These are phyloP conservation scores for Lachnellula willkommii DNA, from an alignment of 2,329 filamentous ascomycete genomes.

Conservation along the genomic window DNA sequence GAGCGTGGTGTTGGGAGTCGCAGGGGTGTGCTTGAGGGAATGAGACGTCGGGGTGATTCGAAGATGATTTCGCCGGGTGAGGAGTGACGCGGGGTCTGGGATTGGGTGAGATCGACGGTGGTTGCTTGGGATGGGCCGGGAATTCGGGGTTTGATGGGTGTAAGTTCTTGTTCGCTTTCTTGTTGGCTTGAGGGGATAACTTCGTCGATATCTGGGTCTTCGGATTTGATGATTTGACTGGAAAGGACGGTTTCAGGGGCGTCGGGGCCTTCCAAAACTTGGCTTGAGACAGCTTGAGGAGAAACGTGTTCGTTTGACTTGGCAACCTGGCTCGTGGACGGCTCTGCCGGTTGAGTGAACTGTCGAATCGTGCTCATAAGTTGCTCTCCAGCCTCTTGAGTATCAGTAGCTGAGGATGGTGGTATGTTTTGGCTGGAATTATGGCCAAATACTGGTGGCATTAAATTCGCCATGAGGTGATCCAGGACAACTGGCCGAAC, in stretches of 20 bases:
- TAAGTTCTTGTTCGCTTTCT: not conserved
- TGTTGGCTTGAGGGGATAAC: slow-evolving; percentile 10
- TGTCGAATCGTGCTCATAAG: slow-evolving; percentile 25
- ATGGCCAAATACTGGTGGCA: slow-evolving; percentile 43
- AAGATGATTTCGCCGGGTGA: slow-evolving; percentile 20
- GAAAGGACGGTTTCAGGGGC: not conserved
- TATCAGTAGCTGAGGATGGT: slow-evolving; percentile 24
- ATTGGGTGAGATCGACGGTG: slow-evolving; percentile 28
- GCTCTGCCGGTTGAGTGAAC: slow-evolving; percentile 18
- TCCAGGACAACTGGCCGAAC: slow-evolving; percentile 53
- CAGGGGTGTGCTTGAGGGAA: slow-evolving; percentile 19
- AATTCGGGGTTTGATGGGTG: not conserved
- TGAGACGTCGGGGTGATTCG: slow-evolving; percentile 25
- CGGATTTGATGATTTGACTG: not conserved
- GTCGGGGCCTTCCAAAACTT: not conserved
- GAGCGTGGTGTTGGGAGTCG: slow-evolving; percentile 10
- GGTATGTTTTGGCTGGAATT: slow-evolving; percentile 3
- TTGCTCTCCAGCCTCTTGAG: slow-evolving; percentile 28
- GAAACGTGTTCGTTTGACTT: not conserved
- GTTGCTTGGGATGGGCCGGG: slow-evolving; percentile 26
- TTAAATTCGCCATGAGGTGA: slow-evolving; percentile 53
- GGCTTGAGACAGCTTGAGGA: not conserved
- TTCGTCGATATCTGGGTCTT: not conserved
- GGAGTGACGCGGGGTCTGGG: slow-evolving; percentile 17
- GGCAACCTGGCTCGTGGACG: not conserved